phyloP scores from a whole-genome alignment of 805 yeast species.

The Lachancea sp. region DNA sequence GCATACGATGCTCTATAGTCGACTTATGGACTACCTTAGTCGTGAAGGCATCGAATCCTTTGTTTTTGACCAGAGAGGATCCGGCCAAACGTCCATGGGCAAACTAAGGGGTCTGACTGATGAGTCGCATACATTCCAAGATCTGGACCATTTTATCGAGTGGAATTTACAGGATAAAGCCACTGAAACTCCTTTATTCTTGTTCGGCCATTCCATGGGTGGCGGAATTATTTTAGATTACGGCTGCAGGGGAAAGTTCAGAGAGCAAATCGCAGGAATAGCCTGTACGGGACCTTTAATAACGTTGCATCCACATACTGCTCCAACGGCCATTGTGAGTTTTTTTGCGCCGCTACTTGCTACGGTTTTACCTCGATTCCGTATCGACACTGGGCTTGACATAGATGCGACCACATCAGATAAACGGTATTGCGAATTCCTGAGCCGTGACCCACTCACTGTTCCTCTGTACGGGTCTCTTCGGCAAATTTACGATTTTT shows the following conservation, averaged over 20 bases:
- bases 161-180: conserved; percentile 20
- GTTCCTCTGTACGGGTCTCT: conserved; percentile 49
- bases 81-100: conserved; percentile 58
- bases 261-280: conserved; percentile 41
- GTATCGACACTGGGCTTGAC: conserved; percentile 49
- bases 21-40: conserved; percentile 48
- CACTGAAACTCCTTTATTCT: conserved; percentile 33
- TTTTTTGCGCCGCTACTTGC: conserved; percentile 38
- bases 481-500: conserved; percentile 51
- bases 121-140: conserved; percentile 51
- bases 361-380: conserved; percentile 41
- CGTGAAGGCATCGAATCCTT: conserved; percentile 55
- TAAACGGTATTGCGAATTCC: conserved; percentile 39
- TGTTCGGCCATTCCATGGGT: conserved; percentile 78
- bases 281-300: conserved; percentile 57
- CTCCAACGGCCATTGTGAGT: conserved; percentile 44
- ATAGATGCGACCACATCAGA: conserved; percentile 51
- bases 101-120: conserved; percentile 48
- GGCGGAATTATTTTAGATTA: conserved; percentile 67
- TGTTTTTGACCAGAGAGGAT: conserved; percentile 70
- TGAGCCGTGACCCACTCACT: conserved; percentile 39
- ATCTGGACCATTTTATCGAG: conserved; percentile 47
- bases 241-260: conserved; percentile 47
- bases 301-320: conserved; percentile 48
- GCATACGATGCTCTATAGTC: conserved; percentile 42